Percentiles rank a stretch among this genome's conserved stretches.
Conservation (phyloP, 2,329 filamentous ascomycete species). For the Ilyonectria robusta region DNA sequence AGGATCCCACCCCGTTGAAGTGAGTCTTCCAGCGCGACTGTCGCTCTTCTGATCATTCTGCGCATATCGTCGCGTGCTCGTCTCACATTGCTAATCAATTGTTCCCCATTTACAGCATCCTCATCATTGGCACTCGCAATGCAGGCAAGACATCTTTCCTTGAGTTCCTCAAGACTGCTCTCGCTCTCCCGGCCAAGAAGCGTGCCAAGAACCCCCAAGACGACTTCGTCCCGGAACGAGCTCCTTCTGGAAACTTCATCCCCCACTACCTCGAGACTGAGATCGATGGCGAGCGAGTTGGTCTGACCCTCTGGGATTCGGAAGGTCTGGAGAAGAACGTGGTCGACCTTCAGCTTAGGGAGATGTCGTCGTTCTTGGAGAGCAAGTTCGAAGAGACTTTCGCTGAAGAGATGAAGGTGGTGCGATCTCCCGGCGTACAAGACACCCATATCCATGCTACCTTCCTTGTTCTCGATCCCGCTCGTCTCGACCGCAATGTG, state of each 20-base stretch:
- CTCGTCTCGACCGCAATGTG: conserved; percentile 87
- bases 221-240: conserved; percentile 70
- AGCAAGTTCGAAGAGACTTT: conserved; percentile 99
- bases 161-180: conserved; percentile 90
- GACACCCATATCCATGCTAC: conserved; percentile 98
- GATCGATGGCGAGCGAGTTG: conserved; percentile 91
- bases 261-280: conserved; percentile 95
- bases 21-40: conserved; percentile 65
- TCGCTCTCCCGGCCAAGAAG: conserved; percentile 87
- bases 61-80: conserved; percentile 2
- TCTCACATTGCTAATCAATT: conserved; percentile 28
- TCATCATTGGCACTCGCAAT: conserved; percentile 89
- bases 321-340: conserved; percentile 95
- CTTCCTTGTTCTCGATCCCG: conserved; percentile 91
- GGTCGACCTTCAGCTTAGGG: conserved; percentile 92
- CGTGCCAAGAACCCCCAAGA: conserved; percentile 70
- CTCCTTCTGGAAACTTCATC: conserved; percentile 79
- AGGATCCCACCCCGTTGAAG: conserved; percentile 99
- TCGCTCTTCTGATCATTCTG: neutral
- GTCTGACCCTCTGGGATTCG: conserved; percentile 96
- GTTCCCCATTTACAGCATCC: conserved; percentile 72
- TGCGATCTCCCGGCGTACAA: conserved; percentile 90
- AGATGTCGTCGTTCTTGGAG: conserved; percentile 93
- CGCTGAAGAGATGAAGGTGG: conserved; percentile 96
- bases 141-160: conserved; percentile 97